Evolutionary conservation across 2,329 filamentous ascomycete species (phyloP), one percentile per base, ranked within the genome.

Genomic region (Hymenoscyphus fructigenus): DNA sequence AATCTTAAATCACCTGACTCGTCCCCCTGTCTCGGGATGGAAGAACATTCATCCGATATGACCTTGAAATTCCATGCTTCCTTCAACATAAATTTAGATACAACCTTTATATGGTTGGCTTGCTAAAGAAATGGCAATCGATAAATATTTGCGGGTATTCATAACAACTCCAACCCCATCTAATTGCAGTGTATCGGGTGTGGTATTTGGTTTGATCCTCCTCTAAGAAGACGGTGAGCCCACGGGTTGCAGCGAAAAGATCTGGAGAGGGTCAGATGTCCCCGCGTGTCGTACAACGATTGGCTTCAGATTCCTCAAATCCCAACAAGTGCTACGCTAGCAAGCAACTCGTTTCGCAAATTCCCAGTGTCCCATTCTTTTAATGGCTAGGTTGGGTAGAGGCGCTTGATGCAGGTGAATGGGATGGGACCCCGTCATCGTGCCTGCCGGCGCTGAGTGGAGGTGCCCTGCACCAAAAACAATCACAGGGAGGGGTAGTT

Each of bases 221-320:
- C 55, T 59, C 3, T 34, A n/a, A 55, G 23, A n/a, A 38, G 60
- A 71, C 67, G 68, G 67, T 72, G 66, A 71, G 65, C 34, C 64
- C 50, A 58, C n/a, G 38, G 47, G 20, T 34, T 34, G 53, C 36
- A 28, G 36, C 20, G 20, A 28, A 17, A 38, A 32, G 59, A 10
- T 60, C 57, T 61, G n/a, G 53, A 47, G 5, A 63, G 66, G 69
- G 66, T 68, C 71, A 69, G 62, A 68, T 66, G 61, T 47, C 32
- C 57, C 61, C 58, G 69, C 71, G 73, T 74, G 73, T 73, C 70
- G 57, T 47, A 10, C 32, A 66, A 56, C 62, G 59, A 74, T 75
- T 74, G 73, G 73, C 55, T 57, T 57, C 28, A 20, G 7, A 32
- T 2, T 57, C 10, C 28, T 12, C 32, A 44, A 41, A 28, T 28